Base-by-base conservation (phyloP, 2,329 filamentous ascomycete genomes). In the Aspergillus intermedius region DNA sequence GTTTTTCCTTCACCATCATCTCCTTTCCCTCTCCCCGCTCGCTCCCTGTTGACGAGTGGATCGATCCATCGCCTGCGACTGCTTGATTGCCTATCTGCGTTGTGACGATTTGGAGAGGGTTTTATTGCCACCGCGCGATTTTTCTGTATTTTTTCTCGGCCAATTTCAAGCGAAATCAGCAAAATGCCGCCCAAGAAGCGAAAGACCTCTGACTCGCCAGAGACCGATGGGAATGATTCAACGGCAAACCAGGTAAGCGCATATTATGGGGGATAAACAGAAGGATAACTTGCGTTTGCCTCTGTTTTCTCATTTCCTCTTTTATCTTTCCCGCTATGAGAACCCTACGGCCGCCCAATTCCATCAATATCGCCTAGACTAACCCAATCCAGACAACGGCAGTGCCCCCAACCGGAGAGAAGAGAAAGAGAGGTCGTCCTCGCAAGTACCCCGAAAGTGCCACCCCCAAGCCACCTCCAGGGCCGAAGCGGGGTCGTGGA, bases 391-490 rank as follows among this genome's bases (percentile, higher is more conserved):
- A 40, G 37, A 40, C 15, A 30, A 30, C 35, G 30, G 25, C 37
- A 23, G 54, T 47, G 5, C 60, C 60, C 15, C 52, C 56, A 46
- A 60, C 57, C 5, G 58, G 53, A 19, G 64, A 64, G 43, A 66
- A 64, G 49, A 58, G 61, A 51, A 62, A 60, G 42, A 63, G 64
- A 44, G 64, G 64, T 46, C 64, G 64, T 22, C 64, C 64, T n/a
- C 59, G 64, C 44, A 66, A 66, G 46, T 59, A 59, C 32, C 61
- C 64, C 6, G 56, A 56, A n/a, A 57, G 53, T 5, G 45, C 50
- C 13, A 49, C 46, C 3, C 58, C 61, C 7, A 59, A 60, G 47
- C 53, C 58, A 7, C 43, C 53, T 45, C 53, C 59, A n/a, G 60
- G 59, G 10, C 61, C 63, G 39, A 66, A 64, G 48, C 60, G 64